Evolutionary conservation across 2,329 filamentous ascomycete species (phyloP).

Genomic region (Fusarium siculi): DNA sequence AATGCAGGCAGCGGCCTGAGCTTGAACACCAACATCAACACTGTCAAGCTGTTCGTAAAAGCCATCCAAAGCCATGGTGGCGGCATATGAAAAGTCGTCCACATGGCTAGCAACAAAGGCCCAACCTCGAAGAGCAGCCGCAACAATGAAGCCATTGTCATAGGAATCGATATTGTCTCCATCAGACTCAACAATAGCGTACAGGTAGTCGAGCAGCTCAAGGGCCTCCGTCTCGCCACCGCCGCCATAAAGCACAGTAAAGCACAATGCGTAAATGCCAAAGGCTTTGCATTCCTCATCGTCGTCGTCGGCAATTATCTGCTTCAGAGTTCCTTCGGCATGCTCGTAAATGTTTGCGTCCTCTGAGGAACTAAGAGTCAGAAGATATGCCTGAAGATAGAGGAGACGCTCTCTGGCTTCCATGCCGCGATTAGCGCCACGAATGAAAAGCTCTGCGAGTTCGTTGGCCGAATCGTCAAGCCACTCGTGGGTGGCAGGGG

Average conservation of each 20-base stretch:
- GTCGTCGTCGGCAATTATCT: slow-evolving; percentile 63
- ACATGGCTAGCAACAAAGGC: slow-evolving; percentile 81
- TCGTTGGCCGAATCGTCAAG: slow-evolving; percentile 67
- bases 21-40: slow-evolving; percentile 76
- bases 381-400: slow-evolving; percentile 76
- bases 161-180: slow-evolving; percentile 76
- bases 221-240: slow-evolving; percentile 74
- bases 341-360: slow-evolving; percentile 55
- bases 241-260: slow-evolving; percentile 80
- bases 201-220: slow-evolving; percentile 77
- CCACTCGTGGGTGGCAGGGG: slow-evolving; percentile 51
- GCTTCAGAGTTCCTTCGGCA: slow-evolving; percentile 46
- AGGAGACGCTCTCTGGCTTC: slow-evolving; percentile 75
- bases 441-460: slow-evolving; percentile 72
- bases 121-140: slow-evolving; percentile 81
- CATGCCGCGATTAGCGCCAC: slow-evolving; percentile 74
- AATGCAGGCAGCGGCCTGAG: slow-evolving; percentile 82
- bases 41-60: slow-evolving; percentile 89
- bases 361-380: slow-evolving; percentile 76
- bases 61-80: slow-evolving; percentile 78
- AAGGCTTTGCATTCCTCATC: slow-evolving; percentile 73
- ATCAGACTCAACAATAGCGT: slow-evolving; percentile 84
- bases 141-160: slow-evolving; percentile 77
- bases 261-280: slow-evolving; percentile 77
- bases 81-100: slow-evolving; percentile 77